Percentiles rank a stretch among this genome's conserved stretches.
Conservation (phyloP, 805 yeast genomes). For the Yamadazyma takamatsuzukensis region DNA sequence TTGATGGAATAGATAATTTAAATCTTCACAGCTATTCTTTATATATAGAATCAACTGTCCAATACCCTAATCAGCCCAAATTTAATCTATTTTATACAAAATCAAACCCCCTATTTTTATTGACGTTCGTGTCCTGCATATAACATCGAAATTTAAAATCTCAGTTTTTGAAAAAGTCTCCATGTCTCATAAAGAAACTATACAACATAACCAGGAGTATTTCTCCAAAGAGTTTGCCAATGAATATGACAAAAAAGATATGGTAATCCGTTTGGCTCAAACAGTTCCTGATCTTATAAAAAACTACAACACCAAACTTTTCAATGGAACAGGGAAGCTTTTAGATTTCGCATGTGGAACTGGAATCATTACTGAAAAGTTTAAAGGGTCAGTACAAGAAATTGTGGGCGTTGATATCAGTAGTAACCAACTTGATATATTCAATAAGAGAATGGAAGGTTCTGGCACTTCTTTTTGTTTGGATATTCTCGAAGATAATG, state of each 20-base stretch:
- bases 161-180: not conserved
- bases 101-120: too few relatives aligned
- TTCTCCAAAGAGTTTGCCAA: conserved; percentile 16
- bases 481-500: conserved; percentile 22
- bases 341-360: conserved; percentile 46
- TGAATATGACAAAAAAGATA: conserved; percentile 20
- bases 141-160: too few relatives aligned
- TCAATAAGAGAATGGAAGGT: conserved; percentile 4
- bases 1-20: too few relatives aligned
- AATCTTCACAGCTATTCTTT: too few relatives aligned
- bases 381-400: conserved; percentile 25
- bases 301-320: not conserved
- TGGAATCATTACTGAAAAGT: conserved; percentile 30
- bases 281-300: conserved; percentile 4
- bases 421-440: conserved; percentile 14
- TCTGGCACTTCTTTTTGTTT: conserved; percentile 13
- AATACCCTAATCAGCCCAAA: too few relatives aligned
- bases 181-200: conserved; percentile 20
- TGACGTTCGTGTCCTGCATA: too few relatives aligned
- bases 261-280: conserved; percentile 9
- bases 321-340: too few relatives aligned
- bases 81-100: too few relatives aligned
- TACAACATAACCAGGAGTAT: conserved; percentile 18
- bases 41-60: too few relatives aligned
- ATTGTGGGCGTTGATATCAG: conserved; percentile 38